phyloP scores from a whole-genome alignment of 1,139 yeast genomes.

The Hyphopichia fennica region DNA sequence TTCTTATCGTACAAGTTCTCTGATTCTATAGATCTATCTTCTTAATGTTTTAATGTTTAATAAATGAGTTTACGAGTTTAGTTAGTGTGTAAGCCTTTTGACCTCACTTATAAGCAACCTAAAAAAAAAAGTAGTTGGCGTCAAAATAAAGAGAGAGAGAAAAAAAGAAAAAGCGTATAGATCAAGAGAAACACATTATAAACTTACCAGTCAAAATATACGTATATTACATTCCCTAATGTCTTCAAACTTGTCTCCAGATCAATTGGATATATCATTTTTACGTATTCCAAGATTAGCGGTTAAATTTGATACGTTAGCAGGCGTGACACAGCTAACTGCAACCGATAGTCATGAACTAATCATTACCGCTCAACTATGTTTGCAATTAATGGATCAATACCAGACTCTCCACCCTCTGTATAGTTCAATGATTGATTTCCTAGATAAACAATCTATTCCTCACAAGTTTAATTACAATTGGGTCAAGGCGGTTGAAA shows the following conservation, averaged over 20 bases:
- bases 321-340: neutral
- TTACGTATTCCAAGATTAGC: neutral
- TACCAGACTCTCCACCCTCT: conserved; percentile 20
- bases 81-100: too few relatives aligned
- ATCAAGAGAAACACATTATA: too few relatives aligned
- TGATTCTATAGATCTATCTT: conserved; percentile 4
- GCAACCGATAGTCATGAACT: conserved; percentile 3
- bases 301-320: neutral
- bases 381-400: conserved; percentile 19
- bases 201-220: too few relatives aligned
- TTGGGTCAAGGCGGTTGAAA: conserved; percentile 7
- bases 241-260: too few relatives aligned
- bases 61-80: neutral
- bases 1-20: conserved; percentile 50
- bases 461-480: conserved; percentile 4
- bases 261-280: neutral
- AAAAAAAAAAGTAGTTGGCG: too few relatives aligned
- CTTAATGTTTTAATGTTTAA: too few relatives aligned
- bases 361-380: conserved; percentile 7
- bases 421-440: conserved; percentile 10
- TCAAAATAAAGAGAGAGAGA: neutral
- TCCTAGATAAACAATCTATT: conserved; percentile 2
- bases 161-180: too few relatives aligned
- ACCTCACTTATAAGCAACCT: neutral
- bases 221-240: too few relatives aligned